Conservation (phyloP, 768 basidiomycete species). For the Auricularia auricula-judae region DNA sequence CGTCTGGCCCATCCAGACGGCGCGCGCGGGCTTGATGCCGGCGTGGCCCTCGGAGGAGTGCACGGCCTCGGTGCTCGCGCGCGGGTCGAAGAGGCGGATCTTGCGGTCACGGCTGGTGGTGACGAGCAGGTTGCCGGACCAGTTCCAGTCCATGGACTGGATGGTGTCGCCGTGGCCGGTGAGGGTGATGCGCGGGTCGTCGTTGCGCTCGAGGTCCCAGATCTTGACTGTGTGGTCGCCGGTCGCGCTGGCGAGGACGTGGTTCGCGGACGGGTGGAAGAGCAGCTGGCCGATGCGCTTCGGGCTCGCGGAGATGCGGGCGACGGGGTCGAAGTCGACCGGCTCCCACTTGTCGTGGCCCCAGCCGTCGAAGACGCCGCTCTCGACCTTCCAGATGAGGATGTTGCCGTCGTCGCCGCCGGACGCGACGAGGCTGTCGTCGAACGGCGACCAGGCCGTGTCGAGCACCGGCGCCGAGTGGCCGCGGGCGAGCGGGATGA, state of each 20-base stretch:
- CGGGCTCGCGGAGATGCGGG: conserved; percentile 63
- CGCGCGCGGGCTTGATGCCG: conserved; percentile 86
- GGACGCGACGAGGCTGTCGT: conserved; percentile 83
- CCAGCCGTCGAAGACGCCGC: conserved; percentile 71
- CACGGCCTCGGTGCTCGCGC: conserved; percentile 71
- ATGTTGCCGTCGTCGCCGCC: conserved; percentile 91
- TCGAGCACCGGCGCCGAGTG: conserved; percentile 82
- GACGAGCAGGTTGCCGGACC: conserved; percentile 67
- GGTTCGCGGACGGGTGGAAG: conserved; percentile 85
- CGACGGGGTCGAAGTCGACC: conserved; percentile 75
- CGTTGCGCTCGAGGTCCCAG: conserved; percentile 79
- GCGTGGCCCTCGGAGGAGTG: conserved; percentile 77
- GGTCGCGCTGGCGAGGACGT: conserved; percentile 71
- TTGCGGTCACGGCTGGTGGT: conserved; percentile 93
- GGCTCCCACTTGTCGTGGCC: conserved; percentile 73
- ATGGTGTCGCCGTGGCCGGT: conserved; percentile 79
- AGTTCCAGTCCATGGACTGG: conserved; percentile 75
- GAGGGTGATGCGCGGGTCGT: conserved; percentile 49
- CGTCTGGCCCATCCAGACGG: conserved; percentile 81
- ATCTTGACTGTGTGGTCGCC: conserved; percentile 84
- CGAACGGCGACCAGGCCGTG: conserved; percentile 93
- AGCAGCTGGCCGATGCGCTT: conserved; percentile 90
- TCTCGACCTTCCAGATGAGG: conserved; percentile 82
- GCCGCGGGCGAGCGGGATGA: conserved; percentile 81
- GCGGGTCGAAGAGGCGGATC: conserved; percentile 84